Base-by-base conservation (phyloP, 495 filamentous ascomycete species). In the Filosporella fistucella region DNA sequence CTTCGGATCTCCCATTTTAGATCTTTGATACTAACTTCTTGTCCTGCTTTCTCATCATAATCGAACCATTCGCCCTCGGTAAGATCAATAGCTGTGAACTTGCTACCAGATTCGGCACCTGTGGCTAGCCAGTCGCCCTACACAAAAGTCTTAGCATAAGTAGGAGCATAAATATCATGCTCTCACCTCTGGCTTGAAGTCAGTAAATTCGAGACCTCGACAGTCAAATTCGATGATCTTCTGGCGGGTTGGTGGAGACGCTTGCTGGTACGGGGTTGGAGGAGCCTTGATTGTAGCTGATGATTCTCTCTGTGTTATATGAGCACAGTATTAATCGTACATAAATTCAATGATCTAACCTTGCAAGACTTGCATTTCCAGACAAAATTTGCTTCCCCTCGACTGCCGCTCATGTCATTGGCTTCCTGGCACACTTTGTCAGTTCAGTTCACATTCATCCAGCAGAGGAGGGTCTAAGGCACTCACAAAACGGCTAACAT, bases 311-410 rank as follows among this genome's bases (percentile, higher is more conserved):
- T 80, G 17, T 22, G 13, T 4, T 13, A 18, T 36, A 49, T 36
- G 36, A 41, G 35, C 32, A 56, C 16, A 24, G 40, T 16, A 17
- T 21, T 8, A 49, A 21, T 16, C 6, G 6, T 3, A 25, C 10
- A 25, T 16, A n/a, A 29, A 48, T 35, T 10, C 41, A 29, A 23
- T 28, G 23, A 18, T 2, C 55, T 9, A 56, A 88, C 88, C 72
- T 80, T 83, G 78, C 89, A 98, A 54, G 88, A 84, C 64, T 89
- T 95, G 75, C 93, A 98, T 61, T 81, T 87, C 91, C 91, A 97
- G 37, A 98, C 93, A 63, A 98, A 96, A 67, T 96, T 96, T 8
- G 93, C 94, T 66, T 97, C 91, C 36, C 93, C 93, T 38, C 87
- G 79, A 65, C 89, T 94, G 13, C 89, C 89, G 45, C 87, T 89